Conservation (phyloP, 148 eudicot species). For the Oxyria digyna region DNA sequence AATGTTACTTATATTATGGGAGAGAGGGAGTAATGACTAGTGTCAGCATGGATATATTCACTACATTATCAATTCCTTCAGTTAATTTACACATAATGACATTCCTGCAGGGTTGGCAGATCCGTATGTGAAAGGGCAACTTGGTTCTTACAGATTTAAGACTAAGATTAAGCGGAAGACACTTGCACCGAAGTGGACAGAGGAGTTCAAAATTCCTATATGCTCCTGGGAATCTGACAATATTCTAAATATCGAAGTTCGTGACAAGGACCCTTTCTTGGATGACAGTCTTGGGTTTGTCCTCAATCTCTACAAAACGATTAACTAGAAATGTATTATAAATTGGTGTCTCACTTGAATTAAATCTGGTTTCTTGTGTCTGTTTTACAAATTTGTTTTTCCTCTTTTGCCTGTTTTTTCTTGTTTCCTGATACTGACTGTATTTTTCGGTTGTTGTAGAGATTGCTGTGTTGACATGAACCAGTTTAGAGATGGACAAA, state of each 20-base stretch:
- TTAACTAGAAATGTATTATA: background rate
- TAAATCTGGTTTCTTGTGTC: background rate
- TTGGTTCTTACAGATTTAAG: conserved; percentile 63
- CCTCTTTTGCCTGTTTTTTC: background rate
- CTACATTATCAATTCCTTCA: background rate
- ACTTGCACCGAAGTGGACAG: conserved; percentile 77
- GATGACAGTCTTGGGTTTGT: conserved; percentile 48
- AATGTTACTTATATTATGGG: too few relatives aligned
- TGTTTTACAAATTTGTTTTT: background rate
- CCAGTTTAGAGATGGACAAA: conserved; percentile 64
- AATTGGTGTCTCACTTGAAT: background rate
- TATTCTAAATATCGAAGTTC: conserved; percentile 54
- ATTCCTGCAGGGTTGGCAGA: conserved; percentile 36
- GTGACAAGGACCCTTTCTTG: conserved; percentile 69
- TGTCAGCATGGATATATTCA: background rate
- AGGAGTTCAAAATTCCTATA: conserved; percentile 82
- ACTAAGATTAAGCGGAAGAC: conserved; percentile 73
- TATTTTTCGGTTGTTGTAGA: conserved; percentile 11
- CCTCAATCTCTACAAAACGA: background rate
- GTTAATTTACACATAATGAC: background rate
- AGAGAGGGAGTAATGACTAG: background rate
- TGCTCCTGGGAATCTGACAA: conserved; percentile 64
- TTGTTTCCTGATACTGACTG: background rate
- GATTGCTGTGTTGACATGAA: conserved; percentile 51
- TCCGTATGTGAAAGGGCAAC: conserved; percentile 82